Conservation (phyloP, 352 stramenopile species). For the Pythium periplocum region DNA sequence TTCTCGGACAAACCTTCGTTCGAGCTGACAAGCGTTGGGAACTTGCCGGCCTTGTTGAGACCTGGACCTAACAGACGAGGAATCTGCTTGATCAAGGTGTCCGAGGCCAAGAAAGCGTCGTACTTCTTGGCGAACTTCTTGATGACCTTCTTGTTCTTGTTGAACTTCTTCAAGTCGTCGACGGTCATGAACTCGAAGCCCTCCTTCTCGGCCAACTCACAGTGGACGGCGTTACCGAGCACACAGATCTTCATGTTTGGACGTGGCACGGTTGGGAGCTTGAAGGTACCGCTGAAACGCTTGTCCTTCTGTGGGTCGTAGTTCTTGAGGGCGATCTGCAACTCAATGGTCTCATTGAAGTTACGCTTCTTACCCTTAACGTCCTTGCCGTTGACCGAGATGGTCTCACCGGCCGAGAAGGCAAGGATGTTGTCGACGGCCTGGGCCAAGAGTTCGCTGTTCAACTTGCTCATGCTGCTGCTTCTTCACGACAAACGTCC, state of each 20-base stretch:
- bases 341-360: conserved; percentile 99
- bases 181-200: conserved; percentile 98
- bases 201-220: conserved; percentile 97
- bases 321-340: conserved; percentile 99
- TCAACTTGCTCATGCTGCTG: conserved; percentile 93
- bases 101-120: conserved; percentile 98
- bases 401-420: conserved; percentile 93
- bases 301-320: conserved; percentile 99
- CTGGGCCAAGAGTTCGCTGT: conserved; percentile 94
- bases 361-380: conserved; percentile 99
- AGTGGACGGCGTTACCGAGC: conserved; percentile 98
- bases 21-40: conserved; percentile 95
- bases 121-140: conserved; percentile 99
- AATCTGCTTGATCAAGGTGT: conserved; percentile 99
- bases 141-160: conserved; percentile 99
- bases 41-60: conserved; percentile 99
- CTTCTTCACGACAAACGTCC: conserved; percentile 23
- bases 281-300: conserved; percentile 99
- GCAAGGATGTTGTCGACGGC: conserved; percentile 95
- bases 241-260: conserved; percentile 97
- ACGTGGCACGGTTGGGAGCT: conserved; percentile 94
- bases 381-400: conserved; percentile 88
- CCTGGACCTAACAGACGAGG: conserved; percentile 98
- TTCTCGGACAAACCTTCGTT: conserved; percentile 97
- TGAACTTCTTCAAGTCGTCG: conserved; percentile 99